Percentiles rank a stretch among this genome's conserved stretches.
Conservation (phyloP, 1,284 basidiomycete species). For the Cryptococcus sp. region DNA sequence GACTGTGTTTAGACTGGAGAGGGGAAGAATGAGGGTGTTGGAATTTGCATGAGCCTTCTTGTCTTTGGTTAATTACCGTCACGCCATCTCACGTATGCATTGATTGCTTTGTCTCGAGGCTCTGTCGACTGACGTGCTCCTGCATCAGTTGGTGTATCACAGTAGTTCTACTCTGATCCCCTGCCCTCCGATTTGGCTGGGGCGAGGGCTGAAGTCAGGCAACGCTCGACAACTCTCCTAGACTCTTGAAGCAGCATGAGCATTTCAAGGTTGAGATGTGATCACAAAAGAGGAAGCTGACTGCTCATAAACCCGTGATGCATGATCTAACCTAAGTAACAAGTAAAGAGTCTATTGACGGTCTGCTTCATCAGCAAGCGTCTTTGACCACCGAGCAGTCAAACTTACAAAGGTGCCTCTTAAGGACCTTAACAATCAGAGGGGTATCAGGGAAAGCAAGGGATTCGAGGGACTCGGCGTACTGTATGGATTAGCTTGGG, state of each 20-base stretch:
- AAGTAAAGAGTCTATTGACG: constrained; percentile 14
- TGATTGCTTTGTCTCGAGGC: too few species aligned
- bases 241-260: neutral
- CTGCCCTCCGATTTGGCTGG: neutral
- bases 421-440: constrained; percentile 82
- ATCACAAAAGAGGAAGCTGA: neutral
- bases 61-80: neutral
- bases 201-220: neutral
- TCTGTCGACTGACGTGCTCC: too few species aligned
- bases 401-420: constrained; percentile 69
- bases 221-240: too few species aligned
- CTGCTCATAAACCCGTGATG: neutral
- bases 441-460: constrained; percentile 88
- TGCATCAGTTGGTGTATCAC: too few species aligned
- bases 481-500: constrained; percentile 53
- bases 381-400: neutral
- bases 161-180: too few species aligned
- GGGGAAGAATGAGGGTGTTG: neutral
- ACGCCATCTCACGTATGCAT: too few species aligned
- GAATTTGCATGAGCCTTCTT: neutral
- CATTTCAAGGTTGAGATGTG: neutral
- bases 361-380: constrained; percentile 9
- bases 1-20: constrained; percentile 4
- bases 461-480: constrained; percentile 79
- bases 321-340: neutral